Evolutionary conservation across 139 green algal species (phyloP), one percentile per base, ranked within the genome.

Genomic region (Chlamydomonas sphaeroides): DNA sequence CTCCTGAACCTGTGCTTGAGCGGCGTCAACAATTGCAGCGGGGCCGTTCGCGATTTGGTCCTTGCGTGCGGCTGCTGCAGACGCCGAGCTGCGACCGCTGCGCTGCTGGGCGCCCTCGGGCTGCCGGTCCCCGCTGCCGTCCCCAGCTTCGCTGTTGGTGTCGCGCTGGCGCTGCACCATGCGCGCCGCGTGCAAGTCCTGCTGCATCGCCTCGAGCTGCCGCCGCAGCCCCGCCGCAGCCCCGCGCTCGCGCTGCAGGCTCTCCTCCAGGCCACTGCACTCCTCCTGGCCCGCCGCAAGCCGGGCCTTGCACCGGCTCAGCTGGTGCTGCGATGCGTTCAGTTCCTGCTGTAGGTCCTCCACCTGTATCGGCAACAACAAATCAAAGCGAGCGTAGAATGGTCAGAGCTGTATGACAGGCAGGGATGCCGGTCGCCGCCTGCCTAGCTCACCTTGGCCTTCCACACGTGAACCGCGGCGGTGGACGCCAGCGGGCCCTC

Each of bases 311-410:
- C 80, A 84, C 36, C 85, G 68, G 0, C 61, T 51, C 33, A 73
- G 26, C 26, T 68, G 42, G 30, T 79, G 85, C 32, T 79, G 68
- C 0, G 59, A 25, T 0, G 68, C 51, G 26, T 88, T 61, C 20
- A 81, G n/a, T 68, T 88, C 84, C 48, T 70, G 45, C 59, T 88
- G 76, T 21, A 88, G 68, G 36, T 85, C 84, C 21, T 85, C 84
- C 8, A 71, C 68, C 76, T 86, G 70, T 18, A n/a, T 5, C 4
- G 10, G 30, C 8, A 2, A 8, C n/a, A 38, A 36, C n/a, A 21
- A 66, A 61, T 30, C 53, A n/a, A n/a, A 61, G 53, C 53, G 11
- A 28, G 7, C 10, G 6, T n/a, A 61, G 10, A 4, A 61, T 26
- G 6, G 17, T 61, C 21, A n/a, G 18, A 30, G 21, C 53, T 28